phyloP scores from a whole-genome alignment of 768 basidiomycete genomes.

The Pisolithus orientalis region DNA sequence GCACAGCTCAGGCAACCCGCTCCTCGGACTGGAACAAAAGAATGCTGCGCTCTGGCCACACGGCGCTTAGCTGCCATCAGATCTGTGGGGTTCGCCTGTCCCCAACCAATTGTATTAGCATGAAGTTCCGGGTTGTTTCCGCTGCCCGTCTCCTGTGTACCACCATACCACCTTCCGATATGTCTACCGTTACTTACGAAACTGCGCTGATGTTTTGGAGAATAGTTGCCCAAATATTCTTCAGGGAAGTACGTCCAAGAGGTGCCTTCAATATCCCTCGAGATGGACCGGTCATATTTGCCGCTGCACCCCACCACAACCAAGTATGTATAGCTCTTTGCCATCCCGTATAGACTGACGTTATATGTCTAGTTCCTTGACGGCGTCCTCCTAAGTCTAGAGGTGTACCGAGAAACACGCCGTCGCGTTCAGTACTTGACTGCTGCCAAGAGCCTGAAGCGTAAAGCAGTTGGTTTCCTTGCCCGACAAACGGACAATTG shows the following conservation, averaged over 20 bases:
- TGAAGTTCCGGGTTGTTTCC: too few species aligned
- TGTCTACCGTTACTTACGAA: slow-evolving; percentile 48
- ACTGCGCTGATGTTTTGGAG: slow-evolving; percentile 81
- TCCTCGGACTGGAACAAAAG: too few species aligned
- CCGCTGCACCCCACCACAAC: slow-evolving; percentile 89
- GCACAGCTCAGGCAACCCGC: too few species aligned
- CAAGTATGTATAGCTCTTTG: slow-evolving; percentile 42
- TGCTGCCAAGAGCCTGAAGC: slow-evolving; percentile 84
- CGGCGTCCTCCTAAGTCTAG: slow-evolving; percentile 74
- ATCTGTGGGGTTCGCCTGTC: too few species aligned
- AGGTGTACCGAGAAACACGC: slow-evolving; percentile 79
- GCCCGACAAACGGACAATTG: slow-evolving; percentile 71
- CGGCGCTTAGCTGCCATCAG: too few species aligned
- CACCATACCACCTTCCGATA: slow-evolving; percentile 1
- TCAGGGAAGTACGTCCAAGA: slow-evolving; percentile 89
- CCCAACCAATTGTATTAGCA: too few species aligned
- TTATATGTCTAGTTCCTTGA: slow-evolving; percentile 71
- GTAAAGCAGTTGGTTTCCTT: slow-evolving; percentile 74
- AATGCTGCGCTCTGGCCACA: too few species aligned
- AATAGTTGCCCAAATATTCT: slow-evolving; percentile 85
- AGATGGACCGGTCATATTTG: slow-evolving; percentile 88
- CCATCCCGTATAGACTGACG: slow-evolving; percentile 2
- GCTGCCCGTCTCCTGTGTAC: too few species aligned
- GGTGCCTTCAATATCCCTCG: slow-evolving; percentile 92
- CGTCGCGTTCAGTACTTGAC: slow-evolving; percentile 82